These are phyloP conservation scores for Cystobasidium tubakii DNA, from an alignment of 768 basidiomycete species.

Conservation along the genomic window DNA sequence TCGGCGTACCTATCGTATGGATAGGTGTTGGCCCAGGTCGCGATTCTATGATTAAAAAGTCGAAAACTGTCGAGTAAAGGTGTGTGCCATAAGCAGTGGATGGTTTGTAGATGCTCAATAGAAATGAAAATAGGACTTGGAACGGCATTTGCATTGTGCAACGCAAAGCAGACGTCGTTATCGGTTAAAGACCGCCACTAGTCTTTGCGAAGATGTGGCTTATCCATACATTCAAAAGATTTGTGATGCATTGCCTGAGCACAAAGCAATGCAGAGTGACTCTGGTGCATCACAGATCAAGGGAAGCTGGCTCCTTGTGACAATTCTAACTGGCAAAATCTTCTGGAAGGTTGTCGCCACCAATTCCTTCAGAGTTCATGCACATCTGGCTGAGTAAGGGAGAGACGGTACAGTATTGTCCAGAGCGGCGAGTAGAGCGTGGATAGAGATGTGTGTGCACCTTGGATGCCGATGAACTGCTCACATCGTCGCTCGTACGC, in stretches of 20 bases:
- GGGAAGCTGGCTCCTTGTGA: too few species aligned
- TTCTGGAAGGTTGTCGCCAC: constrained; percentile 4
- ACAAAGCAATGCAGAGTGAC: too few species aligned
- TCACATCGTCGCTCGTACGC: too few species aligned
- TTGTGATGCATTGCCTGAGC: too few species aligned
- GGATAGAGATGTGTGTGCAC: background rate
- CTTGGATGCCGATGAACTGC: too few species aligned
- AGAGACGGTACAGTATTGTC: background rate
- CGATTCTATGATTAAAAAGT: constrained; percentile 62
- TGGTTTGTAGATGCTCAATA: too few species aligned
- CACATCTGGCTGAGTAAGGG: background rate
- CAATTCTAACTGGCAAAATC: background rate
- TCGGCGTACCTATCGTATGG: constrained; percentile 74
- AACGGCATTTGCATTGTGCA: background rate
- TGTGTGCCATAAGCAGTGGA: background rate
- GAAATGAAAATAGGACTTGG: background rate
- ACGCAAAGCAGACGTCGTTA: background rate
- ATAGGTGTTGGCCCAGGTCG: constrained; percentile 86
- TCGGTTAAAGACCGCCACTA: background rate
- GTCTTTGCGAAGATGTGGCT: background rate
- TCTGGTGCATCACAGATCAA: too few species aligned
- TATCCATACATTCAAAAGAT: too few species aligned
- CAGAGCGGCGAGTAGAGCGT: background rate
- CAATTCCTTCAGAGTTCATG: background rate
- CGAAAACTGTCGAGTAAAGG: background rate